Percentiles rank a stretch among this genome's conserved stretches.
Evolutionary conservation across 2,329 filamentous ascomycete species (phyloP).

Genomic region (Botrytis byssoidea): DNA sequence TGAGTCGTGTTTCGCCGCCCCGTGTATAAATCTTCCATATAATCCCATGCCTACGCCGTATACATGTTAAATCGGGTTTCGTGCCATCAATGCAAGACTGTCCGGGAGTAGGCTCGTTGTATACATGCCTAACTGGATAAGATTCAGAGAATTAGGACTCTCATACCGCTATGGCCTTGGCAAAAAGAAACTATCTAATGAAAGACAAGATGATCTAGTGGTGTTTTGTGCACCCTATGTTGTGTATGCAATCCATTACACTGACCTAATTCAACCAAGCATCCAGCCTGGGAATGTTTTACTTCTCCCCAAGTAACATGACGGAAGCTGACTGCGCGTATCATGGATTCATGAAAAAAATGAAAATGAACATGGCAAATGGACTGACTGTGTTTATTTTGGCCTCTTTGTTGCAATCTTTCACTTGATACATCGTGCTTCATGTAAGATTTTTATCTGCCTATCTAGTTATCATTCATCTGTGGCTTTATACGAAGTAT

Average conservation of each 20-base stretch:
- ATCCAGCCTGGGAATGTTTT: slow-evolving; percentile 7
- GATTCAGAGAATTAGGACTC: slow-evolving; percentile 3
- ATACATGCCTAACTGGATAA: slow-evolving; percentile 2
- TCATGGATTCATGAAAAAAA: neutral
- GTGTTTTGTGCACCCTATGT: slow-evolving; percentile 13
- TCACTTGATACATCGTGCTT: neutral
- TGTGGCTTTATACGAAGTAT: slow-evolving; percentile 2
- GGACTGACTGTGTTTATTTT: neutral
- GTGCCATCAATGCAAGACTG: slow-evolving; percentile 29
- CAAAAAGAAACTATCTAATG: slow-evolving; percentile 10
- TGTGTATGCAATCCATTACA: slow-evolving; percentile 21
- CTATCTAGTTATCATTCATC: neutral
- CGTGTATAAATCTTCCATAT: slow-evolving; percentile 1
- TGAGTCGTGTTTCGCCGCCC: slow-evolving; percentile 15
- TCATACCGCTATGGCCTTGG: slow-evolving; percentile 16
- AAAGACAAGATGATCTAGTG: slow-evolving; percentile 17
- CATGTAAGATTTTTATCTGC: neutral
- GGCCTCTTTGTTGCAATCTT: neutral
- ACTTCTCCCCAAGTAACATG: neutral
- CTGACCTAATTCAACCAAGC: slow-evolving; percentile 11
- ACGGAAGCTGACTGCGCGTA: slow-evolving; percentile 1
- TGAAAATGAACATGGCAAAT: neutral
- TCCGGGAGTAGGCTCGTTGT: slow-evolving; percentile 16
- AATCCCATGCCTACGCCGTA: slow-evolving; percentile 4
- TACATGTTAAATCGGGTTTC: slow-evolving; percentile 21